phyloP scores from a whole-genome alignment of 371 early-diverging fungal species.

The Choanephora cucurbitarum region DNA sequence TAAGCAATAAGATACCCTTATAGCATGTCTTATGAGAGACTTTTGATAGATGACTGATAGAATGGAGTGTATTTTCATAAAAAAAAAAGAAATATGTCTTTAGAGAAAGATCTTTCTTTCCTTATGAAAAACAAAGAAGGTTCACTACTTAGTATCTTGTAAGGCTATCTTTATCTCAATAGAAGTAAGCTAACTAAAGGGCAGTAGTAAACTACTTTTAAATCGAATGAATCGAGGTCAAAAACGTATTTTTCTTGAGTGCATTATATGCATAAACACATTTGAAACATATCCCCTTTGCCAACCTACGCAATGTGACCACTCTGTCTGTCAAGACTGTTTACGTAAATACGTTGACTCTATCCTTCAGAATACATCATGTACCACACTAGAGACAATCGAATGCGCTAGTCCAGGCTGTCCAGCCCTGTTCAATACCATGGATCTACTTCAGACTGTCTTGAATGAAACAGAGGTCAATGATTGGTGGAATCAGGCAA shows the following conservation, averaged over 20 bases:
- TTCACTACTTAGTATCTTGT: no score
- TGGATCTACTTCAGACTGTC: not conserved
- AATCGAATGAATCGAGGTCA: not conserved
- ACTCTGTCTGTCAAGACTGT: conserved; percentile 9
- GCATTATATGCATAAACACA: conserved; percentile 4
- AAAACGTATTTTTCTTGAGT: conserved; percentile 3
- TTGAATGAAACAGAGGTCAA: not conserved
- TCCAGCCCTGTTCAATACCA: not conserved
- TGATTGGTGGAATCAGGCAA: conserved; percentile 17
- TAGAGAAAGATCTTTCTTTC: no score
- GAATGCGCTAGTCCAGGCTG: conserved; percentile 15
- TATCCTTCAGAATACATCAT: not conserved
- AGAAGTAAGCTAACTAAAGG: no score
- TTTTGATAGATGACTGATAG: no score
- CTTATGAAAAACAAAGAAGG: no score
- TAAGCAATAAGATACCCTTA: no score
- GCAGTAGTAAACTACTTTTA: not conserved
- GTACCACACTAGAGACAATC: conserved; percentile 3
- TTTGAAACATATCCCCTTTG: not conserved
- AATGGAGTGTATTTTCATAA: no score
- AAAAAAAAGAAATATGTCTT: no score
- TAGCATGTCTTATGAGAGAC: no score
- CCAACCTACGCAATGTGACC: not conserved
- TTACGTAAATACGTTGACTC: conserved; percentile 5
- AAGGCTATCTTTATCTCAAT: no score